phyloP scores from a whole-genome alignment of 306 rosid genomes.

The Sicyos baderoa region DNA sequence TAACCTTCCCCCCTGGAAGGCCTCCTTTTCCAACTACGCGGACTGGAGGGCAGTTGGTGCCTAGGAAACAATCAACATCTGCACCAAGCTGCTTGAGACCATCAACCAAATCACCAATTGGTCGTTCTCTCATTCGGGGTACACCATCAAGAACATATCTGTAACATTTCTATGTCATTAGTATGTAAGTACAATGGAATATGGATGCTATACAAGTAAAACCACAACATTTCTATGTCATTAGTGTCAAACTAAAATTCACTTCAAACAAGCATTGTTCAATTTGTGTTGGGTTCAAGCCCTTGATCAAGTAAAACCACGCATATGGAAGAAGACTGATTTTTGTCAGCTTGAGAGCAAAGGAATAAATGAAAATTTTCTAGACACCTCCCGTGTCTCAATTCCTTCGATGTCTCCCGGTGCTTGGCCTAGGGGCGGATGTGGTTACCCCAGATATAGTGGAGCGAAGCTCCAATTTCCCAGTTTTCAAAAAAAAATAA shows the following conservation, averaged over 20 bases:
- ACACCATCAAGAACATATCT: conserved; percentile 95
- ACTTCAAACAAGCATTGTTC: background rate
- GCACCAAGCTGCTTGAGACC: conserved; percentile 99
- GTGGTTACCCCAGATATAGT: too few species aligned
- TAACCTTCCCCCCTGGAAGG: conserved; percentile 97
- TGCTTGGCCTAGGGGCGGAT: too few species aligned
- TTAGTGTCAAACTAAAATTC: conserved; percentile 2
- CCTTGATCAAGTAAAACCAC: background rate
- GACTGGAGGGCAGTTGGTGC: conserved; percentile 97
- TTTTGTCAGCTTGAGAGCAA: background rate
- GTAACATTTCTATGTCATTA: conserved; percentile 25
- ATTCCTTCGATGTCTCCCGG: too few species aligned
- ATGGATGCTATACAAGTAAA: background rate
- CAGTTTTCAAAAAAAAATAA: background rate
- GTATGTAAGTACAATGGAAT: conserved; percentile 1
- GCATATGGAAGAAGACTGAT: background rate
- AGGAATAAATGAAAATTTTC: background rate
- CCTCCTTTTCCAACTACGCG: conserved; percentile 89
- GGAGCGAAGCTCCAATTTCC: too few species aligned
- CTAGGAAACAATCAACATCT: conserved; percentile 77
- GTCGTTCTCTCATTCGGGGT: conserved; percentile 99
- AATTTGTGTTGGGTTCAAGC: background rate
- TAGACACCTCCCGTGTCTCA: background rate
- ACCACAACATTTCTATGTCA: too few species aligned
- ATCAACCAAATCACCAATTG: conserved; percentile 85